Conservation (phyloP, 1,139 yeast species). For the Eremothecium sinecaudum region DNA sequence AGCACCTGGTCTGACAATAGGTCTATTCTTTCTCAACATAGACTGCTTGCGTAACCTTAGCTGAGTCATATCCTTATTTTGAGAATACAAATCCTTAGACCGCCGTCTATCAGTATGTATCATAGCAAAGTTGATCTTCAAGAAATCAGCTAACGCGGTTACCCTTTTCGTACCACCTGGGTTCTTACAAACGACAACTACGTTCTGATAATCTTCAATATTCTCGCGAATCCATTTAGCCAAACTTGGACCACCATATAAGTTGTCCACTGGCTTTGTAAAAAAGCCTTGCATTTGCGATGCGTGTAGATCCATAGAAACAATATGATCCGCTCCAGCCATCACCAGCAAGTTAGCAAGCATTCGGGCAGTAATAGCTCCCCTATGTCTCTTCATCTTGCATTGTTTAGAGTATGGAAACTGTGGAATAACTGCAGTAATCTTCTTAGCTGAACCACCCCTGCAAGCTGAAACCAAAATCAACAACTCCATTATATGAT, state of each 20-base stretch:
- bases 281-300: constrained; percentile 99
- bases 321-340: constrained; percentile 99
- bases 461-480: constrained; percentile 91
- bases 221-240: constrained; percentile 95
- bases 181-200: constrained; percentile 86
- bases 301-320: constrained; percentile 96
- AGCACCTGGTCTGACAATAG: constrained; percentile 35
- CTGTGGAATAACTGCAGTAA: constrained; percentile 95
- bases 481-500: constrained; percentile 91
- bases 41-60: constrained; percentile 34
- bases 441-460: constrained; percentile 94
- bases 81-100: constrained; percentile 57
- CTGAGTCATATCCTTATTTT: constrained; percentile 30
- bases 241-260: constrained; percentile 92
- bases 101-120: constrained; percentile 96
- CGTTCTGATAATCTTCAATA: constrained; percentile 68
- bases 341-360: constrained; percentile 85
- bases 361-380: constrained; percentile 99
- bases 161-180: constrained; percentile 99
- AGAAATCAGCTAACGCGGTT: constrained; percentile 90
- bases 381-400: constrained; percentile 97
- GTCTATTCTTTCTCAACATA: constrained; percentile 30
- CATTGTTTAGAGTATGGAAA: constrained; percentile 96
- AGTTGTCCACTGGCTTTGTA: constrained; percentile 91
- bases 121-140: constrained; percentile 96